Percentiles rank a stretch among this genome's conserved stretches.
These are phyloP conservation scores for Pleurotus djamor DNA, from an alignment of 768 basidiomycete species.

Conservation along the genomic window DNA sequence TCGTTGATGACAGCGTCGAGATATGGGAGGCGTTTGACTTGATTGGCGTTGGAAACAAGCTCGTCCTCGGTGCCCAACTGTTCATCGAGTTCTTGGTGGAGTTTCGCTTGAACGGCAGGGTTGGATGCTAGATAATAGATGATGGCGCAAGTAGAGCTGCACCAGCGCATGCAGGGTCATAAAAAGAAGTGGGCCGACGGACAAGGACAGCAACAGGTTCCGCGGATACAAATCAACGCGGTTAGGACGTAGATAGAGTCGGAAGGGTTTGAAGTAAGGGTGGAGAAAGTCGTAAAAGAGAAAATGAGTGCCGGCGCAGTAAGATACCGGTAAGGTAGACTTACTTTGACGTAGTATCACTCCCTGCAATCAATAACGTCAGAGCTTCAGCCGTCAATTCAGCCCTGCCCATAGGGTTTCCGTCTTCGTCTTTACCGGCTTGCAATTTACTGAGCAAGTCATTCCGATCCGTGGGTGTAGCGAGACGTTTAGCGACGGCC, in stretches of 20 bases:
- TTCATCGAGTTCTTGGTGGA: slow-evolving; percentile 76
- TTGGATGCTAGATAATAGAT: slow-evolving; percentile 78
- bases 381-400: slow-evolving; percentile 90
- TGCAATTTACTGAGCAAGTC: slow-evolving; percentile 85
- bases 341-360: slow-evolving; percentile 92
- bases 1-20: slow-evolving; percentile 89
- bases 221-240: neutral
- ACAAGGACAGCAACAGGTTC: neutral
- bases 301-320: slow-evolving; percentile 1
- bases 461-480: slow-evolving; percentile 64
- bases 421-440: slow-evolving; percentile 72
- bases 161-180: neutral
- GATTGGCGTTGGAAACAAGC: slow-evolving; percentile 56
- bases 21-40: slow-evolving; percentile 74
- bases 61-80: slow-evolving; percentile 58
- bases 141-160: slow-evolving; percentile 86
- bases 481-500: slow-evolving; percentile 69
- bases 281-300: neutral
- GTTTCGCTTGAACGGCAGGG: slow-evolving; percentile 60
- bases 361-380: slow-evolving; percentile 85
- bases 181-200: neutral
- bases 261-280: neutral
- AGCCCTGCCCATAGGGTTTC: slow-evolving; percentile 74
- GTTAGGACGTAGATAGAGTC: neutral
- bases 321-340: slow-evolving; percentile 16